phyloP scores from a whole-genome alignment of 306 rosid species.

The Acacia acuminata region DNA sequence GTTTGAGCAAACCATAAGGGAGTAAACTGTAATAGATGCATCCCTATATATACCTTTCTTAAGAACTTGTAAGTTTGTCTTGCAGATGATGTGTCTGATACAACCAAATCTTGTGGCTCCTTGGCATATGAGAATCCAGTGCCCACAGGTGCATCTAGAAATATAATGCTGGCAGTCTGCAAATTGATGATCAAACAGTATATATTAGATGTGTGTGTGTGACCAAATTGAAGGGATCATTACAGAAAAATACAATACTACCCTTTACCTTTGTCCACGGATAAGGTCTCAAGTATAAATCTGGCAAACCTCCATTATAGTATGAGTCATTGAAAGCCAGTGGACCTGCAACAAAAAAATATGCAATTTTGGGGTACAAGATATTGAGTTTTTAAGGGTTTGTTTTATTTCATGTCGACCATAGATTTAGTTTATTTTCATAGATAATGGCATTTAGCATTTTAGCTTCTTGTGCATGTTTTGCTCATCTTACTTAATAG shows the following conservation, averaged over 20 bases:
- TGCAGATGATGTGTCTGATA: not conserved
- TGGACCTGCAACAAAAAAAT: not conserved
- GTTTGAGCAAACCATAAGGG: not conserved
- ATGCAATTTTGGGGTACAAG: not conserved
- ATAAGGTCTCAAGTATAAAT: not conserved
- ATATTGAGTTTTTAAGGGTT: not conserved
- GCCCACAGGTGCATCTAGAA: not conserved
- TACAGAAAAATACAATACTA: too few species aligned
- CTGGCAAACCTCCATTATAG: not conserved
- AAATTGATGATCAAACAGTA: not conserved
- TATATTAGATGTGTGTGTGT: too few species aligned
- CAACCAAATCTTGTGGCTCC: not conserved
- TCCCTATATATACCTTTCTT: not conserved
- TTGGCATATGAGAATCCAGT: not conserved
- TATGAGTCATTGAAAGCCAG: not conserved
- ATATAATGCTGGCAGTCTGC: not conserved
- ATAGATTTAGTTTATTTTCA: too few species aligned
- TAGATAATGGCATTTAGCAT: not conserved
- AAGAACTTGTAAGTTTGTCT: not conserved
- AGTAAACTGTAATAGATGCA: not conserved
- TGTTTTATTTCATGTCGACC: not conserved
- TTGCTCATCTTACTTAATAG: too few species aligned
- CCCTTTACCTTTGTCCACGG: not conserved
- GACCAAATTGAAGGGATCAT: too few species aligned
- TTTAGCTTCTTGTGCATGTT: too few species aligned